A percentile compares a stretch with the other conserved stretches of the same genome.
Evolutionary conservation across 345 rosid genomes (phyloP).

Genomic region (Luvunga scandens): DNA sequence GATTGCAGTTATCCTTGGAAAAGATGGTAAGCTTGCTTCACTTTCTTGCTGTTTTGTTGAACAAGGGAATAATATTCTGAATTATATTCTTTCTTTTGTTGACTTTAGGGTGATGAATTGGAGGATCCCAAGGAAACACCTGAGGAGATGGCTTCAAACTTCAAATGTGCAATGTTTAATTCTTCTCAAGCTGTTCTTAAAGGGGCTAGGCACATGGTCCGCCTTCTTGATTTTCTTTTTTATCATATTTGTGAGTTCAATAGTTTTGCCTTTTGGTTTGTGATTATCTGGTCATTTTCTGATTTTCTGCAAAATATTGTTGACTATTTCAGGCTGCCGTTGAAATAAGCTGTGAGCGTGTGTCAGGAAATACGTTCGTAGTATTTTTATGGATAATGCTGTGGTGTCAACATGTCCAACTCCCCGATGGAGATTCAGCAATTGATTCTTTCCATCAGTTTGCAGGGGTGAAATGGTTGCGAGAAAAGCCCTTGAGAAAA

Average conservation of each 20-base stretch:
- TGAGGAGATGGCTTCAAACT: constrained; percentile 86
- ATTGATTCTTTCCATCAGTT: constrained; percentile 87
- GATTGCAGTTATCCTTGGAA: constrained; percentile 60
- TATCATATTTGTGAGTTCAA: neutral
- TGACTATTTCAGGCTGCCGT: constrained; percentile 69
- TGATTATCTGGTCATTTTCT: constrained; percentile 1
- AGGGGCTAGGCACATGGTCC: constrained; percentile 98
- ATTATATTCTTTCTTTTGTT: constrained; percentile 24
- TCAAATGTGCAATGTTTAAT: constrained; percentile 87
- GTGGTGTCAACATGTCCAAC: constrained; percentile 80
- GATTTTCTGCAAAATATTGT: constrained; percentile 3
- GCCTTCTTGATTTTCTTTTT: constrained; percentile 5
- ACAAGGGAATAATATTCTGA: no score
- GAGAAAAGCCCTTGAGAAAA: constrained; percentile 80
- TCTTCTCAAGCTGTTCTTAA: constrained; percentile 45
- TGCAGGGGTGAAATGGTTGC: constrained; percentile 85
- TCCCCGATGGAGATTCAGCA: constrained; percentile 33
- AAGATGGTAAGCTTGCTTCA: constrained; percentile 54
- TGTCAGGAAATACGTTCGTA: constrained; percentile 70
- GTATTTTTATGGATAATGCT: constrained; percentile 73
- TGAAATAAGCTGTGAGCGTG: constrained; percentile 93
- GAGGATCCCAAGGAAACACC: constrained; percentile 96
- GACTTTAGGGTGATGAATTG: constrained; percentile 54
- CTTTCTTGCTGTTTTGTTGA: constrained; percentile 17
- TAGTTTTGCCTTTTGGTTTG: no score